phyloP scores from a whole-genome alignment of 108 stramenopile species.

The Nannochloropsis oceanica region DNA sequence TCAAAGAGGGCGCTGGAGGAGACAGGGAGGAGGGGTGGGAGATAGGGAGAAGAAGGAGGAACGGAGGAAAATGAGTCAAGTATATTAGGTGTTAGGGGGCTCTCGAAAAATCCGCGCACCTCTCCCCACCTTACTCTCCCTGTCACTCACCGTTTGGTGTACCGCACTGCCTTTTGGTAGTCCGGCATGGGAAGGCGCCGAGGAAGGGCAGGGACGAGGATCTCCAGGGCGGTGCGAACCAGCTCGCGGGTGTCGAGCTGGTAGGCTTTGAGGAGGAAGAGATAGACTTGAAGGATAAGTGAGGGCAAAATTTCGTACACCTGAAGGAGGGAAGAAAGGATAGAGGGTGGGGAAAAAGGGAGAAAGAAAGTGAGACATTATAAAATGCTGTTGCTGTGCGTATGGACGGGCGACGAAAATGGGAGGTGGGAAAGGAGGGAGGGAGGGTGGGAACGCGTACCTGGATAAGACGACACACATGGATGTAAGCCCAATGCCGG shows the following conservation, averaged over 20 bases:
- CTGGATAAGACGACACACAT: constrained; percentile 41
- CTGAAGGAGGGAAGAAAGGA: not conserved
- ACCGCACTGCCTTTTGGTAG: not conserved
- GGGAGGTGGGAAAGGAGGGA: no score
- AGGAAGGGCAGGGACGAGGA: constrained; percentile 63
- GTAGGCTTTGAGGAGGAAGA: constrained; percentile 55
- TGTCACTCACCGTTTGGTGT: not conserved
- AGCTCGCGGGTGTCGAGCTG: constrained; percentile 62
- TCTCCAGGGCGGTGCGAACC: constrained; percentile 54
- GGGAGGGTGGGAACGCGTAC: not conserved
- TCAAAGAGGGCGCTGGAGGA: constrained; percentile 51
- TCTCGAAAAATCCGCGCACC: no score
- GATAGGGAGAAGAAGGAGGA: not conserved
- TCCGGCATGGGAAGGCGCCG: constrained; percentile 21
- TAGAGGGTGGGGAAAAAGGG: not conserved
- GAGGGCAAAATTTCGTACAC: not conserved
- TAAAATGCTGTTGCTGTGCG: no score
- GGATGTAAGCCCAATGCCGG: constrained; percentile 65
- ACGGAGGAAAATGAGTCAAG: no score
- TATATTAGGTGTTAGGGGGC: no score
- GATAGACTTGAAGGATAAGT: constrained; percentile 27
- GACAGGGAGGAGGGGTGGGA: not conserved
- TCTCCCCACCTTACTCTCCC: not conserved
- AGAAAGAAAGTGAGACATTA: not conserved
- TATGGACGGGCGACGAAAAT: no score